Conservation (phyloP, 768 basidiomycete genomes). For the Royoungia palumana region DNA sequence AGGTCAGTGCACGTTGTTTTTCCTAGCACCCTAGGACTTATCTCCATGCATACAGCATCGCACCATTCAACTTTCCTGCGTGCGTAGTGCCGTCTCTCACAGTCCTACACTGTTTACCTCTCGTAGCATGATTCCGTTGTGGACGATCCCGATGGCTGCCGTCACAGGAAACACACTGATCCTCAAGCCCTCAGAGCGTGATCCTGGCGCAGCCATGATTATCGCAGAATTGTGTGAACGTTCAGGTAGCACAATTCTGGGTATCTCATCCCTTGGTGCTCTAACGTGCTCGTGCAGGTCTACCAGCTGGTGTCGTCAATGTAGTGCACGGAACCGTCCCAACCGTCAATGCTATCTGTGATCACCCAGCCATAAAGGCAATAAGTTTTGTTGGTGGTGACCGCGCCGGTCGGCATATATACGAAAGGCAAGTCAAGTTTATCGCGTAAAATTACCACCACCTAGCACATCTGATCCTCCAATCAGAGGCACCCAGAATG, state of each 20-base stretch:
- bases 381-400: conserved; percentile 98
- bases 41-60: conserved; percentile 44
- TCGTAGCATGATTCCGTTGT: conserved; percentile 88
- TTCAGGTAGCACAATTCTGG: conserved; percentile 47
- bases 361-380: conserved; percentile 86
- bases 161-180: conserved; percentile 93
- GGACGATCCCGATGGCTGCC: conserved; percentile 89
- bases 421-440: conserved; percentile 55
- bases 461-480: conserved; percentile 7
- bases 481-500: conserved; percentile 71
- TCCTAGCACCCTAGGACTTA: background rate
- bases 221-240: conserved; percentile 92
- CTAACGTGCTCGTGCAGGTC: conserved; percentile 38
- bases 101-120: background rate
- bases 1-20: conserved; percentile 33
- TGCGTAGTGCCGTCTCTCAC: conserved; percentile 33
- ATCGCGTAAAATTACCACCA: background rate
- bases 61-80: conserved; percentile 92
- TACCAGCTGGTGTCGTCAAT: conserved; percentile 87
- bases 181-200: conserved; percentile 93
- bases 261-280: background rate
- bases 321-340: conserved; percentile 87
- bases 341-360: conserved; percentile 93
- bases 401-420: conserved; percentile 90
- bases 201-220: conserved; percentile 97